A percentile compares a stretch with the other conserved stretches of the same genome.
Evolutionary conservation across 2,329 filamentous ascomycete genomes (phyloP).

Genomic region (Didymella pomorum): DNA sequence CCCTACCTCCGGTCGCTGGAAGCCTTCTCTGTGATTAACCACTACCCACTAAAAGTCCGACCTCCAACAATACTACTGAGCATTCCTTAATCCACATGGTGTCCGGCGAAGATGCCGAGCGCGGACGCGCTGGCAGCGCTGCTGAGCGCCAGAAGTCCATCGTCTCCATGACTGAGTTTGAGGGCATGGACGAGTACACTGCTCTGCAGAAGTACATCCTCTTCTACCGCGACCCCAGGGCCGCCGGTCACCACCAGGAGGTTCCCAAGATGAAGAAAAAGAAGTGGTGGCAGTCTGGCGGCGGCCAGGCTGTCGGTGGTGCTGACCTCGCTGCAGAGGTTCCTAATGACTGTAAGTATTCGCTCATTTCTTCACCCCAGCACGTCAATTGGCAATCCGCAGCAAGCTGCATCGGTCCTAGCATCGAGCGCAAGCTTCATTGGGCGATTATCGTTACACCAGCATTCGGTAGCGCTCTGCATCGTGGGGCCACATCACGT

Average conservation of each 20-base stretch:
- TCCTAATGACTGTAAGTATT: conserved; percentile 62
- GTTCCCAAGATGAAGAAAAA: conserved; percentile 62
- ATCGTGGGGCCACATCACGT: conserved; percentile 31
- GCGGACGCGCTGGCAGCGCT: conserved; percentile 39
- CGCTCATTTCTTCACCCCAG: not conserved
- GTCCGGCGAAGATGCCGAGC: conserved; percentile 47
- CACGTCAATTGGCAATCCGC: conserved; percentile 1
- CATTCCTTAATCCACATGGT: conserved; percentile 36
- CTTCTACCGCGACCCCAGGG: conserved; percentile 69
- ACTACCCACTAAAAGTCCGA: conserved; percentile 26
- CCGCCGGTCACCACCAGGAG: conserved; percentile 54
- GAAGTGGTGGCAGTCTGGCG: conserved; percentile 63
- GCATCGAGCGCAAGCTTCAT: conserved; percentile 18
- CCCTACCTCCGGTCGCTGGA: conserved; percentile 32
- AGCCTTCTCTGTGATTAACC: conserved; percentile 41
- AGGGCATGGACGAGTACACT: conserved; percentile 68
- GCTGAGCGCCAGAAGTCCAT: conserved; percentile 48
- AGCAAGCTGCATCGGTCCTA: not conserved
- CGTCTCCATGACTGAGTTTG: conserved; percentile 47
- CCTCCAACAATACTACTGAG: conserved; percentile 24
- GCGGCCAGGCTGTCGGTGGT: conserved; percentile 33
- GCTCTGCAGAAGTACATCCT: conserved; percentile 73
- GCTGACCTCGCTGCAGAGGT: conserved; percentile 53
- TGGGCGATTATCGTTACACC: conserved; percentile 13
- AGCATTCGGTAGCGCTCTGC: conserved; percentile 21